A percentile compares a stretch with the other conserved stretches of the same genome.
phyloP scores from a whole-genome alignment of 768 basidiomycete species.

The Russula sp. region DNA sequence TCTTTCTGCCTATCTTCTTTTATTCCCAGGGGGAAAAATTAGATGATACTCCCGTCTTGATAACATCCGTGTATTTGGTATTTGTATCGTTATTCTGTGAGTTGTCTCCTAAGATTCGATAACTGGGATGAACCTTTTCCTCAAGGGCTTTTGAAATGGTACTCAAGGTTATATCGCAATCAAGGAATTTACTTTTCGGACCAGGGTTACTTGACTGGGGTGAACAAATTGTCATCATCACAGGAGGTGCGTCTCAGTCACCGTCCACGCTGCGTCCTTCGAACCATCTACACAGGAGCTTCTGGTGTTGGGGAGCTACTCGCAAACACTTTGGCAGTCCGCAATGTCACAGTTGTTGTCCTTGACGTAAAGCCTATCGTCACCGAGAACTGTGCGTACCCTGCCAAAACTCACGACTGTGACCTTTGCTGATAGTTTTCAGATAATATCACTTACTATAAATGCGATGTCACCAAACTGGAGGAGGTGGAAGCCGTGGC shows the following conservation, averaged over 20 bases:
- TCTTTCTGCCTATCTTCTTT: conserved; percentile 76
- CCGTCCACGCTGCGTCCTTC: neutral
- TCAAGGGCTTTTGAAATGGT: conserved; percentile 62
- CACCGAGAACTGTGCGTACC: conserved; percentile 68
- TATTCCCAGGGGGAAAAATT: conserved; percentile 60
- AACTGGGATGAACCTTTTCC: conserved; percentile 17
- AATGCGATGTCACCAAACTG: conserved; percentile 90
- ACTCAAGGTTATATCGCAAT: conserved; percentile 71
- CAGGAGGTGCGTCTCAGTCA: conserved; percentile 64
- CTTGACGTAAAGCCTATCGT: conserved; percentile 78
- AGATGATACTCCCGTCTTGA: conserved; percentile 52
- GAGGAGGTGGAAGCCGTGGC: conserved; percentile 78
- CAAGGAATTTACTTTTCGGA: conserved; percentile 59
- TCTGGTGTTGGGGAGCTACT: conserved; percentile 88
- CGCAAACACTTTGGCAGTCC: conserved; percentile 80
- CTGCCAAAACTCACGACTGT: conserved; percentile 1
- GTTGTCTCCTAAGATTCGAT: conserved; percentile 35
- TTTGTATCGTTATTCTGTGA: conserved; percentile 63
- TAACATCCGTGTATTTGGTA: conserved; percentile 54
- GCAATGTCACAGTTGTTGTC: conserved; percentile 80
- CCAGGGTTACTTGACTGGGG: conserved; percentile 74
- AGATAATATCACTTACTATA: conserved; percentile 83
- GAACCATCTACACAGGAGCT: conserved; percentile 50
- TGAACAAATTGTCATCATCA: conserved; percentile 85
- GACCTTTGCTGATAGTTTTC: conserved; percentile 9